Evolutionary conservation across 306 rosid species (phyloP), one percentile per base, ranked within the genome.

Genomic region (Abrus pulchellus): DNA sequence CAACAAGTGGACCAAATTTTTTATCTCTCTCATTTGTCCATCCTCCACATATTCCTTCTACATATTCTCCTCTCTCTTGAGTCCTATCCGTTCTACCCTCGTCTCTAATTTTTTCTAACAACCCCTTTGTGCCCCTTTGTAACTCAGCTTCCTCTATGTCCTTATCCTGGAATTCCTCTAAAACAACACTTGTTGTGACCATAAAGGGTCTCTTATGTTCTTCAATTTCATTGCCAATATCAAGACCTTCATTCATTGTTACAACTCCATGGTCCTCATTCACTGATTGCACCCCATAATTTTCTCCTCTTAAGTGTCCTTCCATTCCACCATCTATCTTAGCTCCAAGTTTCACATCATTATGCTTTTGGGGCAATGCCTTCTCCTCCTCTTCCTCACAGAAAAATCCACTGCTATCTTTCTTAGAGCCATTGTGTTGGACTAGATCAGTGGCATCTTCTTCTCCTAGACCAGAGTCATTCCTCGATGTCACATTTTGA

Each of bases 51-150:
- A 52, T 13, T 40, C 80, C 83, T 52, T 36, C 52, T 3, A 7
- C 57, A 76, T 12, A 28, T 59, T 79, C 78, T 74, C 41, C 72
- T 13, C 76, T 64, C 71, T 14, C 52, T 9, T 5, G 32, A 1
- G 52, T n/a, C 50, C 44, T 36, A 28, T 80, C 84, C 59, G 32
- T 68, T 67, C 47, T 85, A 55, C 86, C 85, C 57, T 90, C 96
- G 48, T 92, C 90, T 81, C 86, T 82, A 45, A 85, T 83, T 78
- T 80, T 79, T 79, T 91, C 88, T 10, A 77, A 29, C 74, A 85
- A 43, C 8, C 81, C 88, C 36, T 44, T 88, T 0, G 90, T 88
- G 75, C 88, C 94, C n/a, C 80, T 79, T 67, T 38, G 74, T 74
- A 82, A 27, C 32, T 85, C 90, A 27, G 62, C 87, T 52, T 85